Percentiles rank a stretch among this genome's conserved stretches.
phyloP scores from a whole-genome alignment of 176 grass and related monocot genomes.

The Canna indica region DNA sequence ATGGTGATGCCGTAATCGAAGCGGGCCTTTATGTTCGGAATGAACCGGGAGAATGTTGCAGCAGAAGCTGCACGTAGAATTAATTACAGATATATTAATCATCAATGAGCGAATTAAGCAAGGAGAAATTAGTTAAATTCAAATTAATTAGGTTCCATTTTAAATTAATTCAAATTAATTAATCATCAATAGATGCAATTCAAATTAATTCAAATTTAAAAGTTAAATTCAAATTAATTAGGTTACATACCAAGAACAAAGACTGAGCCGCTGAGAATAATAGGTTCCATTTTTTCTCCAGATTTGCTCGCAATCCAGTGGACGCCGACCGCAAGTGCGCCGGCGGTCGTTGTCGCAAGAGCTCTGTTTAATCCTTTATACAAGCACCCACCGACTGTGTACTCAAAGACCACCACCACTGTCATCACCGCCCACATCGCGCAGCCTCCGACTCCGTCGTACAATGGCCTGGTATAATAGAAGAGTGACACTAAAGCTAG shows the following conservation, averaged over 20 bases:
- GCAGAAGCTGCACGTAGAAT: background rate
- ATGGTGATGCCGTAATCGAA: constrained; percentile 16
- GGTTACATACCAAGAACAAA: constrained; percentile 2
- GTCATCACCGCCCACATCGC: constrained; percentile 65
- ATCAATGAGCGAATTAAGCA: no score
- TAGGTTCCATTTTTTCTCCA: background rate
- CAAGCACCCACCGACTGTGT: background rate
- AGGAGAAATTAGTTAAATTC: no score
- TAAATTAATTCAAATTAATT: no score
- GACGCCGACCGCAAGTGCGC: background rate
- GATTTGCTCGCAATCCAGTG: constrained; percentile 15
- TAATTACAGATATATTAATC: background rate
- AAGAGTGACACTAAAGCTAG: constrained; percentile 54
- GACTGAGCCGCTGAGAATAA: background rate
- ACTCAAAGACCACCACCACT: constrained; percentile 22
- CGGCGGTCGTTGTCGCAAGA: background rate
- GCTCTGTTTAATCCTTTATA: constrained; percentile 11
- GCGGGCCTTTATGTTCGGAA: background rate
- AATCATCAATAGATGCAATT: no score
- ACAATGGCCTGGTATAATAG: constrained; percentile 54
- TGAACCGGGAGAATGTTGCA: background rate
- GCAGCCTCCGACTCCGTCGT: constrained; percentile 37
- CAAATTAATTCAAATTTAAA: no score
- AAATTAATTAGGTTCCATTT: no score
- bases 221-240: no score